These are phyloP conservation scores for Parasarocladium wereldwijsianum DNA, from an alignment of 2,329 filamentous ascomycete genomes.

Conservation along the genomic window DNA sequence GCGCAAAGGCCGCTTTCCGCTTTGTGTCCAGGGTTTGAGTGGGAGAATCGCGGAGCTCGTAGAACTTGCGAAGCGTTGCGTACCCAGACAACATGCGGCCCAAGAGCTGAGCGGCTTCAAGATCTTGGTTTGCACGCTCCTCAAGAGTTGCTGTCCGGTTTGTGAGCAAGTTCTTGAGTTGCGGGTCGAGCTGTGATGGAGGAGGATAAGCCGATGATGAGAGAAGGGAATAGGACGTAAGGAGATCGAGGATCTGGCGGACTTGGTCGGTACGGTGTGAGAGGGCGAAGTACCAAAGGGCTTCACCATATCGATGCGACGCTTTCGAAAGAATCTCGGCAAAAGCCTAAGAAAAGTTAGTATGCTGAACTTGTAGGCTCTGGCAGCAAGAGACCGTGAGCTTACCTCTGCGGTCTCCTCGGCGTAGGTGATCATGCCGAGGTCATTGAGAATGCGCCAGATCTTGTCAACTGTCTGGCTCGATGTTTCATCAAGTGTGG, in stretches of 20 bases:
- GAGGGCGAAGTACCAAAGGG: constrained; percentile 80
- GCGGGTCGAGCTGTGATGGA: constrained; percentile 54
- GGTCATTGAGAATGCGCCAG: constrained; percentile 59
- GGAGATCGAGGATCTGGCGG: constrained; percentile 69
- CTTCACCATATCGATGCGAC: constrained; percentile 68
- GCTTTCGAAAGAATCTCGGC: constrained; percentile 62
- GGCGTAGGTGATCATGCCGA: constrained; percentile 65
- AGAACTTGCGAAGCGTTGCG: constrained; percentile 79
- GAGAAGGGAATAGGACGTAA: constrained; percentile 76
- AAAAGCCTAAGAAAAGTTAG: constrained; percentile 47
- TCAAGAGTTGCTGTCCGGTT: constrained; percentile 60
- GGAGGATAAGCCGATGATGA: constrained; percentile 73
- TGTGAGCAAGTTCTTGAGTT: constrained; percentile 54
- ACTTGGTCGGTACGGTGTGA: constrained; percentile 68
- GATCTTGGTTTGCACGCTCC: constrained; percentile 56
- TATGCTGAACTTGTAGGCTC: not conserved
- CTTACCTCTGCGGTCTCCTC: constrained; percentile 67
- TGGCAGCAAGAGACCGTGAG: not conserved
- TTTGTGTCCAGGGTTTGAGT: constrained; percentile 42
- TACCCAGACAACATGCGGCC: constrained; percentile 84
- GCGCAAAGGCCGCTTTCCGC: constrained; percentile 53
- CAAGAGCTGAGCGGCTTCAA: constrained; percentile 69
- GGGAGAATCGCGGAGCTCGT: constrained; percentile 60
- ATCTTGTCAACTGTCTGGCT: constrained; percentile 65
- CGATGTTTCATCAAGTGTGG: constrained; percentile 47